Conservation (phyloP, 352 stramenopile species). For the Globisporangium paroecandrum region DNA sequence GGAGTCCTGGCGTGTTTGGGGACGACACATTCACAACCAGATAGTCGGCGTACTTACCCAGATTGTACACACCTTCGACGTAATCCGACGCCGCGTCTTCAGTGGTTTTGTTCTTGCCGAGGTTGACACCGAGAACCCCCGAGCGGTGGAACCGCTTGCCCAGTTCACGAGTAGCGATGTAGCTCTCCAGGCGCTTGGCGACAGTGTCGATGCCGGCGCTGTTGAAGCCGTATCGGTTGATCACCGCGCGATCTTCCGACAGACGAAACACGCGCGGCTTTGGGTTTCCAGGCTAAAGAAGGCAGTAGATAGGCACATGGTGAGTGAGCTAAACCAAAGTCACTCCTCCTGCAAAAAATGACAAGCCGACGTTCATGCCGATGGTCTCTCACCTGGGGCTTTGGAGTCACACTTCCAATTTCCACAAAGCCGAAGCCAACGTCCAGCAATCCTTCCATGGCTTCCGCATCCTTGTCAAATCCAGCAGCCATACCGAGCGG, state of each 20-base stretch:
- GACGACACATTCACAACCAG: constrained; percentile 98
- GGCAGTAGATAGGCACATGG: neutral
- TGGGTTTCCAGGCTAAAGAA: constrained; percentile 78
- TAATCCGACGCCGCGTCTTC: constrained; percentile 88
- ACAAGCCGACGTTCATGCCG: neutral
- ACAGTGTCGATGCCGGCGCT: constrained; percentile 88
- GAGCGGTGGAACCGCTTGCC: constrained; percentile 40
- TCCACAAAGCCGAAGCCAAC: constrained; percentile 95
- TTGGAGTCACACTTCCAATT: constrained; percentile 93
- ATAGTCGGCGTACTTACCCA: constrained; percentile 96
- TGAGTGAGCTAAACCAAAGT: neutral
- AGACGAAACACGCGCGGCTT: constrained; percentile 97
- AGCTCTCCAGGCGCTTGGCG: constrained; percentile 54
- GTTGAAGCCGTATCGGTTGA: constrained; percentile 99
- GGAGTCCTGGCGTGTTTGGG: constrained; percentile 93
- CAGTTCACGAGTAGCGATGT: constrained; percentile 37
- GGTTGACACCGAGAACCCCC: constrained; percentile 94
- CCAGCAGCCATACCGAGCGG: constrained; percentile 95
- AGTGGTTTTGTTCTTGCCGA: constrained; percentile 97
- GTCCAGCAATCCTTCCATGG: constrained; percentile 91
- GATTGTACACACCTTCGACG: constrained; percentile 82
- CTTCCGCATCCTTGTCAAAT: constrained; percentile 97
- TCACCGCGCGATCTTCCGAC: constrained; percentile 91
- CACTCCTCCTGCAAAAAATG: no score
- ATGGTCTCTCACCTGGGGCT: constrained; percentile 64